Evolutionary conservation across 2,329 filamentous ascomycete species (phyloP).

Genomic region (Nothophaeocryptopus gaeumannii): DNA sequence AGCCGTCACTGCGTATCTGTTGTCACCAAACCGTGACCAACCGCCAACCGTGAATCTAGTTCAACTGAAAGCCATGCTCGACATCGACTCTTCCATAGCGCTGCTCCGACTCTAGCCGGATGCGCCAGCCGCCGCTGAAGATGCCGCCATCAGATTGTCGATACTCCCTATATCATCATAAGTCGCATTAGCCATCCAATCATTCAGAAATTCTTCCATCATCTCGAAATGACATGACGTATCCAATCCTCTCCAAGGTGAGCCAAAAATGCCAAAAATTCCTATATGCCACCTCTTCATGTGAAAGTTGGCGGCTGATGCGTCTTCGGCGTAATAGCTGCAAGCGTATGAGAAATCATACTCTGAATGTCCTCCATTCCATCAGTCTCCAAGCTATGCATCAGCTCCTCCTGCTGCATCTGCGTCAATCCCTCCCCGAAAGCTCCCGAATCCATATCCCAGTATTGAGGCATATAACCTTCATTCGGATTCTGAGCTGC

Average conservation of each 20-base stretch:
- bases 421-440: constrained; percentile 36
- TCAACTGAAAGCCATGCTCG: too few species aligned
- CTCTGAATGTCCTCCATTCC: constrained; percentile 39
- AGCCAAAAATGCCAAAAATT: too few species aligned
- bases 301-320: constrained; percentile 9
- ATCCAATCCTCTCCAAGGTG: not conserved
- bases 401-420: constrained; percentile 37
- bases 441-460: constrained; percentile 29
- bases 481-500: constrained; percentile 15
- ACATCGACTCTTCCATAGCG: too few species aligned
- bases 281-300: too few species aligned
- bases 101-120: too few species aligned
- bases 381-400: constrained; percentile 38
- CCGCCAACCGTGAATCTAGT: too few species aligned
- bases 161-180: constrained; percentile 56
- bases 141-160: constrained; percentile 76
- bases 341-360: constrained; percentile 34
- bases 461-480: constrained; percentile 25
- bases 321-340: constrained; percentile 28
- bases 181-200: not conserved
- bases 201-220: not conserved
- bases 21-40: too few species aligned
- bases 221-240: constrained; percentile 5
- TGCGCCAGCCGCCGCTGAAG: too few species aligned
- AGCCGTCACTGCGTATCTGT: too few species aligned